Evolutionary conservation across 768 basidiomycete species (phyloP).

Genomic region (Tephrocybe rancida): DNA sequence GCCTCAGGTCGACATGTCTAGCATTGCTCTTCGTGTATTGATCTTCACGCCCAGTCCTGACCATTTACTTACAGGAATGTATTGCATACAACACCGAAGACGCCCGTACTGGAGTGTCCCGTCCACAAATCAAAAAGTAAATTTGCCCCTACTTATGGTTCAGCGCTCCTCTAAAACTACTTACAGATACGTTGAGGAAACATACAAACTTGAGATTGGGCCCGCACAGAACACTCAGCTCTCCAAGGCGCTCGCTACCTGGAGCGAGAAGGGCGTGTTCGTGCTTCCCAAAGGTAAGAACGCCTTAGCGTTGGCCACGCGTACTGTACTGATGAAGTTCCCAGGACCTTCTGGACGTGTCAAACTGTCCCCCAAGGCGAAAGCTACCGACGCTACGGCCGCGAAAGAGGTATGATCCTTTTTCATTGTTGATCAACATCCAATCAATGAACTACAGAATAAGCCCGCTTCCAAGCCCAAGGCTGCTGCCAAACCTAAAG

Average conservation of each 20-base stretch:
- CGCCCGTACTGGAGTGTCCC: slow-evolving; percentile 82
- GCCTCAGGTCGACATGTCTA: not conserved
- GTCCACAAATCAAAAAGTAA: slow-evolving; percentile 93
- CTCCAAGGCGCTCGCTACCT: slow-evolving; percentile 77
- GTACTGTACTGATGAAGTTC: slow-evolving; percentile 2
- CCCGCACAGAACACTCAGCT: slow-evolving; percentile 79
- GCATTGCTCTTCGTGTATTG: slow-evolving; percentile 16
- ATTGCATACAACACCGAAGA: slow-evolving; percentile 75
- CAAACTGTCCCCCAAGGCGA: slow-evolving; percentile 62
- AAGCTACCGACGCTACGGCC: slow-evolving; percentile 37
- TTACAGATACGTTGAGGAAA: slow-evolving; percentile 77
- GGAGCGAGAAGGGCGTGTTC: slow-evolving; percentile 83
- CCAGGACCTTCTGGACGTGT: slow-evolving; percentile 72
- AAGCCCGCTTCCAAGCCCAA: slow-evolving; percentile 37
- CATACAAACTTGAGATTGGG: slow-evolving; percentile 81
- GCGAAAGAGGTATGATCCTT: slow-evolving; percentile 40
- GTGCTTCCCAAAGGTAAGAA: slow-evolving; percentile 81
- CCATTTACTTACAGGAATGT: slow-evolving; percentile 63
- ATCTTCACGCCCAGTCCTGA: slow-evolving; percentile 1
- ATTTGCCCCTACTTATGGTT: slow-evolving; percentile 5
- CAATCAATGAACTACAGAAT: slow-evolving; percentile 26
- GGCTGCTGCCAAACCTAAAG: slow-evolving; percentile 22
- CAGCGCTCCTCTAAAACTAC: slow-evolving; percentile 15
- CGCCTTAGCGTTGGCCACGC: not conserved
- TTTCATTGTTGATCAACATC: slow-evolving; percentile 11